Conservation (phyloP, 352 stramenopile species). For the Phytophthora hybrid region DNA sequence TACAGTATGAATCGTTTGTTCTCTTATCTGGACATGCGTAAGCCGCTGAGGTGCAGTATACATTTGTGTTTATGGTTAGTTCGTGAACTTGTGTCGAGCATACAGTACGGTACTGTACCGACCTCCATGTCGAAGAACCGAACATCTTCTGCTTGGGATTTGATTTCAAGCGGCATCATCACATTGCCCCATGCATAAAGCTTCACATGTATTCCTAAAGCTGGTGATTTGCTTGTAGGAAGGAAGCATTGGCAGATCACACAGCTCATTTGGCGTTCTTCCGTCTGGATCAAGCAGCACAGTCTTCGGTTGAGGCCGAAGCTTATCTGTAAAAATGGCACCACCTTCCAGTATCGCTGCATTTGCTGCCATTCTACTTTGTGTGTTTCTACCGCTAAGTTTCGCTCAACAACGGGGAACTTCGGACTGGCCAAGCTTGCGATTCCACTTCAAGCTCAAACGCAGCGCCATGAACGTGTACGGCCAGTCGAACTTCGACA, state of each 20-base stretch:
- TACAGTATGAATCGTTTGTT: not conserved
- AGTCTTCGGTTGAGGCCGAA: not conserved
- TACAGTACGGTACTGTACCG: not conserved
- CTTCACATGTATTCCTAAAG: not conserved
- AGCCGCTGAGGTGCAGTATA: not conserved
- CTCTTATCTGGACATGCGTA: not conserved
- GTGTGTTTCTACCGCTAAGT: not conserved
- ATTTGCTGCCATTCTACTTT: not conserved
- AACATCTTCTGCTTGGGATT: not conserved
- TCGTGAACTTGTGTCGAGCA: too few species aligned
- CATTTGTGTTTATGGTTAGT: too few species aligned
- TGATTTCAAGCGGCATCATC: not conserved
- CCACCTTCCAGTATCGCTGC: not conserved
- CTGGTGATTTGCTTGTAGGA: not conserved
- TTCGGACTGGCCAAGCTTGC: not conserved
- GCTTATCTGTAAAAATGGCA: not conserved
- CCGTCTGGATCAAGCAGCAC: not conserved
- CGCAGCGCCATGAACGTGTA: slow-evolving; percentile 41
- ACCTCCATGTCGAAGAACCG: not conserved
- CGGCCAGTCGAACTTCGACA: slow-evolving; percentile 41
- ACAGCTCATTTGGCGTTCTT: slow-evolving; percentile 2
- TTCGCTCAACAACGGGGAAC: not conserved
- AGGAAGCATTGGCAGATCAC: not conserved
- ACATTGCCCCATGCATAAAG: not conserved
- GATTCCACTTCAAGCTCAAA: slow-evolving; percentile 39